Evolutionary conservation across 2,329 filamentous ascomycete species (phyloP).

Genomic region (Hymenoscyphus infarciens): DNA sequence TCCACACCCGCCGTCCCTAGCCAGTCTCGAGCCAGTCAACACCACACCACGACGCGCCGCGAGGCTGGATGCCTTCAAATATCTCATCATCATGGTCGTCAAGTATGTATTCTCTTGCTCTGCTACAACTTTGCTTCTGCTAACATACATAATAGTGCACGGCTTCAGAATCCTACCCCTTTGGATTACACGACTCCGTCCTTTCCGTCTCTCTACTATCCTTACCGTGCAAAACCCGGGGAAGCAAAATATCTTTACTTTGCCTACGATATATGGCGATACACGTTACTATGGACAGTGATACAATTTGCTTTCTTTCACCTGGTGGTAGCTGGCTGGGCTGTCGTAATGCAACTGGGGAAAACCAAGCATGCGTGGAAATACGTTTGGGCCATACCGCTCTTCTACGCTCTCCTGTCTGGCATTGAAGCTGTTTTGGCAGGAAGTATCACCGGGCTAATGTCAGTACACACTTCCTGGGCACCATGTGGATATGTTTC

Average conservation of each 20-base stretch:
- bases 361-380: constrained; percentile 35
- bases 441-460: constrained; percentile 62
- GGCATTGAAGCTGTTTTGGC: constrained; percentile 62
- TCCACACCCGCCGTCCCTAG: not conserved
- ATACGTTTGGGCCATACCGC: constrained; percentile 53
- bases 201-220: constrained; percentile 69
- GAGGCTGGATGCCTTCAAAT: constrained; percentile 10
- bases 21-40: not conserved
- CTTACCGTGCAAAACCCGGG: constrained; percentile 43
- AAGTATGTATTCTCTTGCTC: constrained; percentile 17
- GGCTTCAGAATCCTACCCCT: constrained; percentile 29
- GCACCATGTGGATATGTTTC: not conserved
- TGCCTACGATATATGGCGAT: constrained; percentile 62
- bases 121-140: not conserved
- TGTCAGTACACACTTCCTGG: constrained; percentile 46
- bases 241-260: constrained; percentile 53
- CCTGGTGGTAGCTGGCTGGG: constrained; percentile 52
- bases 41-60: constrained; percentile 2
- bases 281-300: constrained; percentile 67
- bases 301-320: constrained; percentile 63
- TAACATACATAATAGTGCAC: constrained; percentile 22
- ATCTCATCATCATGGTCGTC: constrained; percentile 16
- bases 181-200: constrained; percentile 55
- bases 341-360: constrained; percentile 53
- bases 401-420: constrained; percentile 57